Percentiles rank a stretch among this genome's conserved stretches.
Conservation (phyloP, 2,329 filamentous ascomycete genomes). For the Plenodomus tracheiphilus region DNA sequence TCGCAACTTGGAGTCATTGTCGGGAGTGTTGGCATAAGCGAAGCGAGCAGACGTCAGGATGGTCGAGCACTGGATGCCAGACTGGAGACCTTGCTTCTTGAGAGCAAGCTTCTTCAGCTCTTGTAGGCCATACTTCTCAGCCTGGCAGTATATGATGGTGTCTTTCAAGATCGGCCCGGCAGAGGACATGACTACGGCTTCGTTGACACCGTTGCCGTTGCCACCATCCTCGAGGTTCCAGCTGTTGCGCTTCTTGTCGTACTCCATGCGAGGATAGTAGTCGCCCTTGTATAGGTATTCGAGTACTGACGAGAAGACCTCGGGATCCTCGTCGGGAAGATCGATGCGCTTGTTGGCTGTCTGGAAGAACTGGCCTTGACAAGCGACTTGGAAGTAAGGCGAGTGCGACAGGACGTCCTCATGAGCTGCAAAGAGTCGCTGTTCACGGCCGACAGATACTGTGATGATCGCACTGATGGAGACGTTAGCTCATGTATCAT, state of each 20-base stretch:
- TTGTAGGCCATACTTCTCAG: conserved; percentile 79
- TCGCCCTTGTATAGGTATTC: conserved; percentile 95
- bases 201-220: conserved; percentile 40
- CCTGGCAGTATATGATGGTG: conserved; percentile 87
- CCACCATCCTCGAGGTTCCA: conserved; percentile 76
- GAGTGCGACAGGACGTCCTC: conserved; percentile 80
- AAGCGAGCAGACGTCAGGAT: conserved; percentile 87
- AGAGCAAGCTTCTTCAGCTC: conserved; percentile 84
- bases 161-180: conserved; percentile 77
- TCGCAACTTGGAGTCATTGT: conserved; percentile 85
- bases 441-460: conserved; percentile 76
- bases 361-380: conserved; percentile 66
- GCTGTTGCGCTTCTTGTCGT: conserved; percentile 77
- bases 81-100: conserved; percentile 86
- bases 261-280: conserved; percentile 81
- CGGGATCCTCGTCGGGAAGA: conserved; percentile 82
- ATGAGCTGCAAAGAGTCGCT: conserved; percentile 88
- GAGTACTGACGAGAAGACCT: conserved; percentile 86
- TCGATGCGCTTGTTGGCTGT: conserved; percentile 70
- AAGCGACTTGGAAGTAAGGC: conserved; percentile 73
- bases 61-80: conserved; percentile 79
- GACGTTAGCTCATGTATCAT: conserved; percentile 17
- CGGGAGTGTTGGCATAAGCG: conserved; percentile 85
- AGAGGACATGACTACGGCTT: conserved; percentile 62
- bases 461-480: conserved; percentile 67